Evolutionary conservation across 2,329 filamentous ascomycete species (phyloP).

Genomic region (Acrocalymma vagum): DNA sequence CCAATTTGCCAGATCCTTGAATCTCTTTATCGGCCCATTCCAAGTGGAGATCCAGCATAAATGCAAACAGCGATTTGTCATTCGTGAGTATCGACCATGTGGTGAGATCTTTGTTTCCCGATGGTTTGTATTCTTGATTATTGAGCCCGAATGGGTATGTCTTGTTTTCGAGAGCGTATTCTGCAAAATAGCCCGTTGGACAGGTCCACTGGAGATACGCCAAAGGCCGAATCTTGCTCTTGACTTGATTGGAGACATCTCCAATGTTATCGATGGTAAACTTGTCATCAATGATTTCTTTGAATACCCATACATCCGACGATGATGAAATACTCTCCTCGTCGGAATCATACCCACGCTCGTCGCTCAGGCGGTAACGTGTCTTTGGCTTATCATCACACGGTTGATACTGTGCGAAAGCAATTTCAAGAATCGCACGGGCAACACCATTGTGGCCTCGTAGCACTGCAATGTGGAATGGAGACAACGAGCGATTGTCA

Average conservation of each 20-base stretch:
- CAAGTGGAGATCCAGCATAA: constrained; percentile 64
- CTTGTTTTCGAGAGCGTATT: constrained; percentile 9
- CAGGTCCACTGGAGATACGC: constrained; percentile 55
- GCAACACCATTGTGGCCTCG: constrained; percentile 72
- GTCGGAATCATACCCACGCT: constrained; percentile 34
- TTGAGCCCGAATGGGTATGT: constrained; percentile 16
- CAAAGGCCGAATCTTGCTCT: constrained; percentile 67
- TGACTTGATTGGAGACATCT: constrained; percentile 72
- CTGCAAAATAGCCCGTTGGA: constrained; percentile 17
- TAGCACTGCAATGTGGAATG: constrained; percentile 74
- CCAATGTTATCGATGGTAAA: constrained; percentile 82
- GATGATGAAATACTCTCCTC: constrained; percentile 27
- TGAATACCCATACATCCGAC: constrained; percentile 42
- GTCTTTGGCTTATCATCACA: constrained; percentile 59
- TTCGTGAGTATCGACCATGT: constrained; percentile 61
- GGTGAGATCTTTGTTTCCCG: too few relatives aligned
- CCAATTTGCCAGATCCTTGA: constrained; percentile 7
- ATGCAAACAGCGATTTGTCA: constrained; percentile 62
- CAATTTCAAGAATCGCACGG: constrained; percentile 73
- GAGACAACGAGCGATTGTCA: constrained; percentile 62
- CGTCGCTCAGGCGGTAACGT: constrained; percentile 54
- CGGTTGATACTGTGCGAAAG: constrained; percentile 72
- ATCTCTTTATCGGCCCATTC: constrained; percentile 49
- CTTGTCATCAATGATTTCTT: constrained; percentile 68
- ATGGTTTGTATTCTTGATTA: constrained; percentile 5